These are phyloP conservation scores for Chytriomyces hyalinus DNA, from an alignment of 192 early-diverging fungal genomes.

Conservation along the genomic window DNA sequence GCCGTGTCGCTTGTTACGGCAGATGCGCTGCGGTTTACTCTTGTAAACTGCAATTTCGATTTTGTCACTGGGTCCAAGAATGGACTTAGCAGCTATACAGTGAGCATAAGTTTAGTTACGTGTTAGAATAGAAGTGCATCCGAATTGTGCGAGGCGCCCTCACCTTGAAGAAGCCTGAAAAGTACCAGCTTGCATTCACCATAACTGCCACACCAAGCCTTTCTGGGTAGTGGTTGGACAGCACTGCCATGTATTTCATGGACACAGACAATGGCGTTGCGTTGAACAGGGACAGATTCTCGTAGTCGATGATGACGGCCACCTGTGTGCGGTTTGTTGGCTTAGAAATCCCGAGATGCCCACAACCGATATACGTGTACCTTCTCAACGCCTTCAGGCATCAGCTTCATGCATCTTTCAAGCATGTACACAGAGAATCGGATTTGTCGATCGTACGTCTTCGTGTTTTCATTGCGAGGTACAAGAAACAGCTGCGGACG, in stretches of 20 bases:
- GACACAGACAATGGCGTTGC: conserved; percentile 56
- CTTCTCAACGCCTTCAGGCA: conserved; percentile 24
- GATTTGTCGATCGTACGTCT: conserved; percentile 72
- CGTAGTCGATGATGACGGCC: conserved; percentile 82
- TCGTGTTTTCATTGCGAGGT: conserved; percentile 72
- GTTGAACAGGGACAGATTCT: conserved; percentile 74
- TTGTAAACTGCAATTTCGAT: conserved; percentile 83
- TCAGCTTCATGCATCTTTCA: conserved; percentile 67
- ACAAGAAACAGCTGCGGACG: conserved; percentile 78
- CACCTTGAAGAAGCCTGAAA: conserved; percentile 78
- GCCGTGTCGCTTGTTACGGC: not conserved
- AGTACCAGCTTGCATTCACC: conserved; percentile 84
- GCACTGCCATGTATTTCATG: conserved; percentile 69
- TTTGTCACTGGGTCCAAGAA: conserved; percentile 85
- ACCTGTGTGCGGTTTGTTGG: conserved; percentile 28
- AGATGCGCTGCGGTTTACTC: conserved; percentile 53
- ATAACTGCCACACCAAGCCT: conserved; percentile 66
- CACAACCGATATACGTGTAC: not conserved
- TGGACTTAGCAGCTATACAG: conserved; percentile 60
- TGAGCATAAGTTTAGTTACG: not conserved
- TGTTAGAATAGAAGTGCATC: not conserved
- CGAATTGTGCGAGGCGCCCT: not conserved
- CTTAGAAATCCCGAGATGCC: no score
- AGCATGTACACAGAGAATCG: conserved; percentile 82
- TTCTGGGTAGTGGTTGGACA: conserved; percentile 92